phyloP scores from a whole-genome alignment of 768 basidiomycete genomes.

The Suillus americanus region DNA sequence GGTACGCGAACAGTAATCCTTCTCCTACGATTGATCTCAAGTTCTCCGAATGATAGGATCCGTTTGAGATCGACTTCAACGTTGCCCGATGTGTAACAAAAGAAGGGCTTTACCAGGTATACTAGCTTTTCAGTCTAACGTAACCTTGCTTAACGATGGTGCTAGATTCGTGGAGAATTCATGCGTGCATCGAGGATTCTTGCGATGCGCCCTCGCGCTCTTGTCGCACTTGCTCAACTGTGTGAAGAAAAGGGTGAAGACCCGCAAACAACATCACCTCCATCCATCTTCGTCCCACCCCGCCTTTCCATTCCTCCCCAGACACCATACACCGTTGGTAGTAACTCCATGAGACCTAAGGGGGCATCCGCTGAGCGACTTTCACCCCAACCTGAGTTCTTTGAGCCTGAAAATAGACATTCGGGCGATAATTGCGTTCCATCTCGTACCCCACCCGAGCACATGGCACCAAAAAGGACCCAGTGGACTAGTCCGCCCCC shows the following conservation, averaged over 20 bases:
- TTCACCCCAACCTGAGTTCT: conserved; percentile 51
- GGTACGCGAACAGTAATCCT: conserved; percentile 41
- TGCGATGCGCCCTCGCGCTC: conserved; percentile 73
- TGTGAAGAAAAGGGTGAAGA: conserved; percentile 82
- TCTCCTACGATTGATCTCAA: neutral
- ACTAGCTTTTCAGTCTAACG: neutral
- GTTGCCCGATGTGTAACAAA: conserved; percentile 95
- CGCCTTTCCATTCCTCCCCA: conserved; percentile 59
- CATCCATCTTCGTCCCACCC: conserved; percentile 42
- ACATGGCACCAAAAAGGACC: conserved; percentile 78
- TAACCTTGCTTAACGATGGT: neutral
- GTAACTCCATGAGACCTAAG: conserved; percentile 56
- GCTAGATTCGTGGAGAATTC: conserved; percentile 95
- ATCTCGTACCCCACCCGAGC: conserved; percentile 56
- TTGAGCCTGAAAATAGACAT: conserved; percentile 39
- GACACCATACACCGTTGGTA: conserved; percentile 68
- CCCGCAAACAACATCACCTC: conserved; percentile 40
- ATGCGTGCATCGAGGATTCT: conserved; percentile 93
- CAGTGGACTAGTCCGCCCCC: conserved; percentile 89
- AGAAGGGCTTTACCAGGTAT: conserved; percentile 92
- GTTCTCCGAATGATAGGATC: conserved; percentile 61
- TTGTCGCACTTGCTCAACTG: conserved; percentile 80
- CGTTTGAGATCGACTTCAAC: conserved; percentile 95
- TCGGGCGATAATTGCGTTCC: conserved; percentile 32
- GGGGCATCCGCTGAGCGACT: conserved; percentile 43